phyloP scores from a whole-genome alignment of 352 stramenopile species.

The Phytopythium cucurbitacearum region DNA sequence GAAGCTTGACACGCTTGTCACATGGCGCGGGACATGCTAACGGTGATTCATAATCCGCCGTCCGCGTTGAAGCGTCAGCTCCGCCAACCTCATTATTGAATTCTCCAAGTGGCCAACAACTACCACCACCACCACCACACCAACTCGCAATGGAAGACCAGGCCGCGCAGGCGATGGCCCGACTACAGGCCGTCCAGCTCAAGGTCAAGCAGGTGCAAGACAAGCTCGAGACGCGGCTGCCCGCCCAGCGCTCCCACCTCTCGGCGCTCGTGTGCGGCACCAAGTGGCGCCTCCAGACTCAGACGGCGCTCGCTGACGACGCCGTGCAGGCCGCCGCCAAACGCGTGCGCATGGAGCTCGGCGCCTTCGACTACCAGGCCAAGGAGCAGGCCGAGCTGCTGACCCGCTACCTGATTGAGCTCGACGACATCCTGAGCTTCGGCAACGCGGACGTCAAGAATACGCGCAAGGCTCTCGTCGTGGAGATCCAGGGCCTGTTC shows the following conservation, averaged over 20 bases:
- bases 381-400: conserved; percentile 62
- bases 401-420: conserved; percentile 42
- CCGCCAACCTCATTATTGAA: conserved; percentile 17
- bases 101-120: conserved; percentile 10
- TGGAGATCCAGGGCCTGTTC: conserved; percentile 44
- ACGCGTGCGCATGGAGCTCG: conserved; percentile 42
- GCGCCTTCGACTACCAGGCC: conserved; percentile 51
- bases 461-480: conserved; percentile 46
- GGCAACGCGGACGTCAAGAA: conserved; percentile 46
- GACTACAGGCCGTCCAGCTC: conserved; percentile 34
- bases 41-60: not conserved
- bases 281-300: conserved; percentile 44
- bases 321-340: conserved; percentile 18
- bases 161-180: conserved; percentile 25
- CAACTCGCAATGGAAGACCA: conserved; percentile 19
- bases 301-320: conserved; percentile 5
- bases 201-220: conserved; percentile 46
- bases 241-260: conserved; percentile 25
- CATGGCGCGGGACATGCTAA: not conserved
- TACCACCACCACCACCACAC: not conserved
- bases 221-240: conserved; percentile 25
- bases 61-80: not conserved
- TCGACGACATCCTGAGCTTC: conserved; percentile 63
- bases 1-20: not conserved
- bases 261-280: conserved; percentile 24